Conservation (phyloP, 139 green algal genomes). For the Limnomonas spitsbergensis region DNA sequence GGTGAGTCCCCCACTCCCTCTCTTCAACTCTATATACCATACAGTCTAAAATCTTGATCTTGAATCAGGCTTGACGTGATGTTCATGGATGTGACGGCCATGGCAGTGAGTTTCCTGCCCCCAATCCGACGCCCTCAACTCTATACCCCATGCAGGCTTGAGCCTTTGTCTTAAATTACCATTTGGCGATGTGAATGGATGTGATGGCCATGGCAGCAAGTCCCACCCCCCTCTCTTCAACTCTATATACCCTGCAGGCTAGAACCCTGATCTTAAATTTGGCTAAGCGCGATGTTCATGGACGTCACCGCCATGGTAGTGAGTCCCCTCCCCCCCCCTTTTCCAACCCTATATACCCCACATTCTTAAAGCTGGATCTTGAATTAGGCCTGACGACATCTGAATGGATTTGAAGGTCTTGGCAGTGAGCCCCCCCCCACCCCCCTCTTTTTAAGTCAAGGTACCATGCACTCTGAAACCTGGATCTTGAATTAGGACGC, state of each 20-base stretch:
- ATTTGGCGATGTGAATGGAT: not conserved
- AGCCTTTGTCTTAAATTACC: not conserved
- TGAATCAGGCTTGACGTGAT: conserved; percentile 88
- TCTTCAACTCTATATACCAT: too few species aligned
- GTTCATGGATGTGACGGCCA: conserved; percentile 81
- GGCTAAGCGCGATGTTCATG: conserved; percentile 91
- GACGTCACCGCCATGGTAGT: conserved; percentile 70
- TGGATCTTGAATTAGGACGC: too few species aligned
- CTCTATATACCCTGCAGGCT: too few species aligned
- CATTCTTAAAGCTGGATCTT: not conserved
- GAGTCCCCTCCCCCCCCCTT: not conserved
- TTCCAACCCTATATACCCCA: not conserved
- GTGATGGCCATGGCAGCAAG: too few species aligned
- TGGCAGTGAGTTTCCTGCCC: conserved; percentile 24
- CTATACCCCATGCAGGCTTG: not conserved
- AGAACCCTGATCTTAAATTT: too few species aligned
- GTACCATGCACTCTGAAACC: too few species aligned
- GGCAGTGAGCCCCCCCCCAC: too few species aligned
- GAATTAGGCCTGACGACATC: not conserved
- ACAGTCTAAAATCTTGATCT: too few species aligned
- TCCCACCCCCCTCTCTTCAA: too few species aligned
- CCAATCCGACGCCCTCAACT: not conserved
- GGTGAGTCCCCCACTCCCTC: too few species aligned
- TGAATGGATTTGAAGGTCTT: too few species aligned
- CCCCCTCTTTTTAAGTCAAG: too few species aligned